Evolutionary conservation across 1,139 yeast genomes (phyloP).

Genomic region (Pneumocystis oryctolagi): DNA sequence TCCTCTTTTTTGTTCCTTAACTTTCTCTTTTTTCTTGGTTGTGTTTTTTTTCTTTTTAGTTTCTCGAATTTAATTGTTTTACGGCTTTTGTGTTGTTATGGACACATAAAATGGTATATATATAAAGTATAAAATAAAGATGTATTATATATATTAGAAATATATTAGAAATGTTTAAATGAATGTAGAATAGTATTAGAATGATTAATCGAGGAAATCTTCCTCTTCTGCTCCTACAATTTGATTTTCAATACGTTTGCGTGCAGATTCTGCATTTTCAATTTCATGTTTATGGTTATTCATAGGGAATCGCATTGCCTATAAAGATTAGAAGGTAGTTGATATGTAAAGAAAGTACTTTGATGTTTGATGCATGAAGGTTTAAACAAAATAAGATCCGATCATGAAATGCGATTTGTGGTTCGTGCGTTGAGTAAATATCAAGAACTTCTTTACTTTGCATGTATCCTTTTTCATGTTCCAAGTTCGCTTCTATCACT

Average conservation of each 20-base stretch:
- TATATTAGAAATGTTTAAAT: background rate
- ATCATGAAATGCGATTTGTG: slow-evolving; percentile 79
- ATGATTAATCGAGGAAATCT: slow-evolving; percentile 14
- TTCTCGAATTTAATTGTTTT: background rate
- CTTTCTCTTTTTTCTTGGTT: background rate
- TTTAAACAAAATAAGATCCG: slow-evolving; percentile 85
- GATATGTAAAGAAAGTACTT: slow-evolving; percentile 20
- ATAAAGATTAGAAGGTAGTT: background rate
- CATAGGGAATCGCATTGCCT: slow-evolving; percentile 77
- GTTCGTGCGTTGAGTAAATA: slow-evolving; percentile 73
- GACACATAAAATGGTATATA: background rate
- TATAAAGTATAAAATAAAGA: background rate
- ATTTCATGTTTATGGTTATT: slow-evolving; percentile 35
- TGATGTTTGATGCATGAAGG: slow-evolving; percentile 81
- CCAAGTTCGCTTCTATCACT: slow-evolving; percentile 86
- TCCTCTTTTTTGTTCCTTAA: background rate
- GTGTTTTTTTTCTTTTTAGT: background rate
- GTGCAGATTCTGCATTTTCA: slow-evolving; percentile 42
- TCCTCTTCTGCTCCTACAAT: slow-evolving; percentile 31
- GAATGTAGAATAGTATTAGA: background rate
- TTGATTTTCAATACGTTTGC: slow-evolving; percentile 35
- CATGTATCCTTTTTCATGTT: slow-evolving; percentile 84
- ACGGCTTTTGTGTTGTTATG: background rate
- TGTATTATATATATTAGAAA: background rate
- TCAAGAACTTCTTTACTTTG: slow-evolving; percentile 77